Percentiles rank a stretch among this genome's conserved stretches.
These are phyloP conservation scores for Abelmoschus esculentus DNA, from an alignment of 345 rosid genomes.

Conservation along the genomic window DNA sequence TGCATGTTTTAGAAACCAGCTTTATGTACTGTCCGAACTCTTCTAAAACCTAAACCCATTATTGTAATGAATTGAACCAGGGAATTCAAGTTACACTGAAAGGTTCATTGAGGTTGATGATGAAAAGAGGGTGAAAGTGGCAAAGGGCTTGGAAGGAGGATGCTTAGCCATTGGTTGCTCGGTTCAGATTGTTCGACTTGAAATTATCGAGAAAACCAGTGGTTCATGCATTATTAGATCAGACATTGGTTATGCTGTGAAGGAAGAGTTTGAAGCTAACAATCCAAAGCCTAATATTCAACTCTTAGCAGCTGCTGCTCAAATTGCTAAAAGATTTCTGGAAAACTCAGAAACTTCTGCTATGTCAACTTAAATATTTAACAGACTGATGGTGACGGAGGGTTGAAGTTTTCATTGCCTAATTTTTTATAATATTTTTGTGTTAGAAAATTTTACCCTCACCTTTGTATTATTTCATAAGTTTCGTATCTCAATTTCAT, in stretches of 20 bases:
- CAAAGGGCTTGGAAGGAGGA: neutral
- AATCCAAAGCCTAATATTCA: neutral
- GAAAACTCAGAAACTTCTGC: neutral
- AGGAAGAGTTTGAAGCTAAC: neutral
- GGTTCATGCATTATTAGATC: neutral
- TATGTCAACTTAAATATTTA: too few species aligned
- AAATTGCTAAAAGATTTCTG: neutral
- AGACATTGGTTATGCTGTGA: neutral
- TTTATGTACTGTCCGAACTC: too few species aligned
- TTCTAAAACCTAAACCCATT: neutral
- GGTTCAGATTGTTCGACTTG: neutral
- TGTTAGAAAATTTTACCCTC: too few species aligned
- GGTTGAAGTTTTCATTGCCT: too few species aligned
- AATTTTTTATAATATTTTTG: too few species aligned
- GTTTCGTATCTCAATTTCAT: too few species aligned
- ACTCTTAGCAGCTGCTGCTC: neutral
- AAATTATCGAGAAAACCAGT: neutral
- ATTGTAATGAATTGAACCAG: neutral
- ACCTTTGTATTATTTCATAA: too few species aligned
- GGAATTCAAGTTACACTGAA: neutral
- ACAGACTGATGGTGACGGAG: too few species aligned
- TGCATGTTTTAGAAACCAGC: too few species aligned
- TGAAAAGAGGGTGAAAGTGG: neutral
- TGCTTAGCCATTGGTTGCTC: constrained; percentile 1
- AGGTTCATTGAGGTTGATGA: neutral